Evolutionary conservation across 139 green algal genomes (phyloP), one percentile per base, ranked within the genome.

Genomic region (Haematococcus lacustris): DNA sequence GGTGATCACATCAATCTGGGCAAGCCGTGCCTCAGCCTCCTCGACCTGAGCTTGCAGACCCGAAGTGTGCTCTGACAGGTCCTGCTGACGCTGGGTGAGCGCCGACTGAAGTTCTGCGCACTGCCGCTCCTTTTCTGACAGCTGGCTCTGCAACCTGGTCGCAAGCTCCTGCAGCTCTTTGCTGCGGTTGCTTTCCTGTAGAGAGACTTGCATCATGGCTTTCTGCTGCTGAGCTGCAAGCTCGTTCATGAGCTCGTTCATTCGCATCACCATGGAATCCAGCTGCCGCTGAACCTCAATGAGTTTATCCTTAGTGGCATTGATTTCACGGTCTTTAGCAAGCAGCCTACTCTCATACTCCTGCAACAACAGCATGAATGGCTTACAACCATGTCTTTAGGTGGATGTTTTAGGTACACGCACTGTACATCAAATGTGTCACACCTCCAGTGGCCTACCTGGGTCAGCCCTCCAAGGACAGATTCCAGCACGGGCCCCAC

Each of bases 281-380:
- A 82, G 23, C 71, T 71, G 30, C 17, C 65, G 60, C 13, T 25
- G 21, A 3, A 71, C 72, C 21, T 3, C 21, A 30, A 72, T 38
- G 21, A 76, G 59, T 53, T 79, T 70, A 7, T 85, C 77, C 51
- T 82, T 69, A 13, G 66, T 39, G 34, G 51, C 67, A 26, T 87
- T 88, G 40, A 92, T 61, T 67, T 94, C 87, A 9, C 89, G 82
- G 63, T 96, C 91, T 76, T 93, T 96, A 2, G 64, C 63, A 51
- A 93, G 76, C 71, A 96, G 80, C 9, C 88, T 79, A 65, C 88
- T 86, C 78, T 96, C 91, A 53, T 96, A 96, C 80, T 96, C 91
- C 71, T 90, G 75, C n/a, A n/a, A 33, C 23, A 30, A 65, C 23
- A 30, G 32, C 5, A 25, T 33, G 57, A 65, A 30, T 30, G 5